Percentiles rank a stretch among this genome's conserved stretches.
Conservation (phyloP, 192 early-diverging fungal species). For the Rhizophagus sp. region DNA sequence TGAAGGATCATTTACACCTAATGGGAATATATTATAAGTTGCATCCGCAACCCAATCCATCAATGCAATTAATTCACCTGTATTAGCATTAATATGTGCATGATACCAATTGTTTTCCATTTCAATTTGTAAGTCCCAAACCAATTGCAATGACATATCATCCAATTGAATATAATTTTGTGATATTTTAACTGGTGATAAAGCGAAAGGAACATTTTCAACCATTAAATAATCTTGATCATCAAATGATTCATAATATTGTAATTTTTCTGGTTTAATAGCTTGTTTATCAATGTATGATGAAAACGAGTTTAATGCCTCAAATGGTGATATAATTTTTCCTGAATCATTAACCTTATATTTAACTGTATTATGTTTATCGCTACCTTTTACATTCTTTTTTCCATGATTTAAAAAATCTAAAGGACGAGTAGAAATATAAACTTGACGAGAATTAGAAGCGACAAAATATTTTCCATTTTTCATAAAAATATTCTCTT, state of each 20-base stretch:
- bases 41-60: slow-evolving; percentile 85
- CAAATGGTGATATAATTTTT: slow-evolving; percentile 44
- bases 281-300: slow-evolving; percentile 58
- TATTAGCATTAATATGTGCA: slow-evolving; percentile 62
- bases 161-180: slow-evolving; percentile 67
- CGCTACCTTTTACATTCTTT: not conserved
- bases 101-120: slow-evolving; percentile 82
- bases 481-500: not conserved
- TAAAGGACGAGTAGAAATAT: not conserved
- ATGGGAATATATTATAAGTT: slow-evolving; percentile 78
- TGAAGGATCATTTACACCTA: slow-evolving; percentile 79
- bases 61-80: slow-evolving; percentile 66
- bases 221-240: slow-evolving; percentile 42
- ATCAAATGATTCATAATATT: slow-evolving; percentile 42
- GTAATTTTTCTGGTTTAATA: slow-evolving; percentile 45
- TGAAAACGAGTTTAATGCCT: slow-evolving; percentile 66
- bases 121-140: slow-evolving; percentile 84
- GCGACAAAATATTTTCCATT: not conserved
- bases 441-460: not conserved
- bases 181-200: slow-evolving; percentile 56
- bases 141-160: slow-evolving; percentile 58
- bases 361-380: not conserved
- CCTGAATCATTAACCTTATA: not conserved
- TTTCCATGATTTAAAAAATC: not conserved
- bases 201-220: slow-evolving; percentile 54